Base-by-base conservation (phyloP, 371 early-diverging fungal genomes). In the Capillidium rhysosporum region DNA sequence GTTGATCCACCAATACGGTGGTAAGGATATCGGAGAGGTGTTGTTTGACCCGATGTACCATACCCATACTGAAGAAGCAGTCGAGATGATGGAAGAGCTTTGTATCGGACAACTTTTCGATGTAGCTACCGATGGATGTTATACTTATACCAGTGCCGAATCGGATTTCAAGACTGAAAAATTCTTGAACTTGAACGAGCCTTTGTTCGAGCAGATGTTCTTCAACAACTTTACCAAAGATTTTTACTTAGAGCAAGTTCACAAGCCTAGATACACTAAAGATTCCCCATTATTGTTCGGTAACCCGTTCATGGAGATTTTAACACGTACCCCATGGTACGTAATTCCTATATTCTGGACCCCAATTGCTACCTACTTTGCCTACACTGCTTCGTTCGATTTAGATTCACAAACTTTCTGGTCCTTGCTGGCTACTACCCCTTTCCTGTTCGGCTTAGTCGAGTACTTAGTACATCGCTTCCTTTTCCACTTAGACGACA, bases 291-390 rank as follows among this genome's bases (percentile, higher is more conserved):
- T 76, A 34, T 72, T 91, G 55, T 94, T 94, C 65, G 79, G 73
- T 18, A 70, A 71, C 31, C 69, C 73, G 49, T 60, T 73, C 52
- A 69, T 92, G 24, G 95, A 94, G 59, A 57, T 77, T 40, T 70
- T 93, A 20, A 78, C 89, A 21, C 73, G 76, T 49, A 93, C 93
- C 5, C 87, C 89, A 9, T 94, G 95, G 95, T 92, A 71, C 60
- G 73, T 86, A 14, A 77, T 94, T n/a, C 93, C 93, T 5, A 44
- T 82, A 0, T 62, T 89, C 43, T 94, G 94, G 93, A 24, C 74
- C 31, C 95, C 95, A 7, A 14, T 44, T 2, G 10, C 47, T 2
- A 24, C n/a, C 12, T 58, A 56, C 52, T 47, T 58, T 47, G 23
- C 43, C 40, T 59, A 49, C 44, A 34, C 55, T 31, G 54, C 59